Base-by-base conservation (phyloP, 306 rosid genomes). In the Echinosophora koreensis region DNA sequence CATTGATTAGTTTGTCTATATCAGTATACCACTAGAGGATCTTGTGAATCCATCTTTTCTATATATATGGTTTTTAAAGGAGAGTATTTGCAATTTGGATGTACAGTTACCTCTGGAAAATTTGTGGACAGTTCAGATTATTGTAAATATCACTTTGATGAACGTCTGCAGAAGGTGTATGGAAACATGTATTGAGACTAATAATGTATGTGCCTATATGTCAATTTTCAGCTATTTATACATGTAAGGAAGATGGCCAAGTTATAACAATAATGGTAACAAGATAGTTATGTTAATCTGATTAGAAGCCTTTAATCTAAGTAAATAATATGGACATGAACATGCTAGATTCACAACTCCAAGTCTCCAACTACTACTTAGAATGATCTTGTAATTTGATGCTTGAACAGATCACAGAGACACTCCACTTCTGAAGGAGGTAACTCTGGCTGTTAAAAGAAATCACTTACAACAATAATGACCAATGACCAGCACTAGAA, bases 1-100 rank as follows among this genome's bases (percentile, higher is more conserved):
- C 56, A 63, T 41, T 76, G 38, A 15, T 77, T 59, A 78, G 32
- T 16, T 65, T 80, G 65, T 54, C 42, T 22, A 17, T 64, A 57
- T 7, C 32, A 42, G 37, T 76, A 44, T 74, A 41, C 42, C 14
- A 58, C 18, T 32, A 13, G n/a, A 77, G 73, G 44, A 60, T 65
- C 71, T 65, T 49, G 12, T 49, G 22, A 8, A 62, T 60, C 34
- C 63, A 58, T 51, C 15, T n/a, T 51, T 51, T 60, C 51, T 47
- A 22, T 77, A 17, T 14, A 57, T 28, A 57, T 28, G 28, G 15
- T 30, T 46, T 62, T 34, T 30, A 9, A 13, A 46, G 37, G 12
- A 52, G 15, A 56, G 27, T 47, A 51, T 17, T 35, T 56, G 57
- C 61, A 66, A 49, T 72, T 83, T 13, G 9, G 15, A 44, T 83